Percentiles rank a stretch among this genome's conserved stretches.
Evolutionary conservation across 176 grass and related monocot species (phyloP).

Genomic region (Areca catechu): DNA sequence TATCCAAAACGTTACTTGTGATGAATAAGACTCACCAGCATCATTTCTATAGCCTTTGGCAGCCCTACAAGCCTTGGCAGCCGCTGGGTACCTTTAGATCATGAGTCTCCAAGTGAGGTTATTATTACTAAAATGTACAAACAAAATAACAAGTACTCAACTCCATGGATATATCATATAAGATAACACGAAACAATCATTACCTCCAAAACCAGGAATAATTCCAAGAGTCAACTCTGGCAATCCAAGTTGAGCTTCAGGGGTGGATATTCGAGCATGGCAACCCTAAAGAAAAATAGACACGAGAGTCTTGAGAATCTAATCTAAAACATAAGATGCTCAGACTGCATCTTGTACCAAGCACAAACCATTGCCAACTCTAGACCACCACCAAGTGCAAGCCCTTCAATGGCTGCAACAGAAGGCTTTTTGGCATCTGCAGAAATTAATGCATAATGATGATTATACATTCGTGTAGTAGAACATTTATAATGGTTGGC

Average conservation of each 20-base stretch:
- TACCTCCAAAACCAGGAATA: constrained; percentile 98
- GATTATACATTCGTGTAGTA: no score
- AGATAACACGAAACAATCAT: neutral
- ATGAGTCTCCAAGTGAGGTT: neutral
- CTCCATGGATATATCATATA: no score
- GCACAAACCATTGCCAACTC: constrained; percentile 73
- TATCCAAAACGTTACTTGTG: neutral
- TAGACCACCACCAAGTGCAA: constrained; percentile 94
- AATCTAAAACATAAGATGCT: neutral
- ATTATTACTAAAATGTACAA: no score
- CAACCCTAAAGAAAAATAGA: constrained; percentile 50
- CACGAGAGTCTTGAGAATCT: constrained; percentile 3
- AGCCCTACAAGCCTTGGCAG: constrained; percentile 94
- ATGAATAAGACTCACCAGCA: constrained; percentile 66
- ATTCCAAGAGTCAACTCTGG: constrained; percentile 90
- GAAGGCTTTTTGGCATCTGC: constrained; percentile 81
- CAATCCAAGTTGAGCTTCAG: constrained; percentile 92
- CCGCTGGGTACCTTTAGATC: constrained; percentile 74
- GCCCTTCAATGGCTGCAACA: constrained; percentile 86
- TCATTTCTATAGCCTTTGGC: constrained; percentile 91
- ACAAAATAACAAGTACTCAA: no score
- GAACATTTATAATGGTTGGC: no score
- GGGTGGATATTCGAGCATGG: constrained; percentile 90
- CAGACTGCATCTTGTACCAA: constrained; percentile 4
- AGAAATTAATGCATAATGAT: neutral